These are phyloP conservation scores for Centella asiatica DNA, from an alignment of 129 eudicot species.

Conservation along the genomic window DNA sequence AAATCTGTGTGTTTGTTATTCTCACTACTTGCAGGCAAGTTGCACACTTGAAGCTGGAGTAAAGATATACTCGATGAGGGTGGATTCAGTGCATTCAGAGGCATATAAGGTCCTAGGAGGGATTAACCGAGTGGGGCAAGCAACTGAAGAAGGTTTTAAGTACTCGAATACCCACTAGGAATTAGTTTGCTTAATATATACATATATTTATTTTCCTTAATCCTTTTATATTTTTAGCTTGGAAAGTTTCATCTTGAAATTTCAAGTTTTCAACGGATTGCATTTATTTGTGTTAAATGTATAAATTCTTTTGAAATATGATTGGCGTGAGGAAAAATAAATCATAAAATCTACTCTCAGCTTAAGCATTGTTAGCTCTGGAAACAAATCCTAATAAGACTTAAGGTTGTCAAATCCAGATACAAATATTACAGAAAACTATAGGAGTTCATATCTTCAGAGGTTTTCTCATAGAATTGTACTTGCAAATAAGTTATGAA, in stretches of 20 bases:
- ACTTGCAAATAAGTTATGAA: too few species aligned
- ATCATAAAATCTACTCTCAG: background rate
- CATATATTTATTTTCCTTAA: too few species aligned
- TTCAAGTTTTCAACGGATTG: background rate
- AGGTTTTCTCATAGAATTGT: too few species aligned
- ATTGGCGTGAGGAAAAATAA: background rate
- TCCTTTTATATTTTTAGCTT: too few species aligned
- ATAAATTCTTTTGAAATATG: too few species aligned
- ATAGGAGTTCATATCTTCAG: slow-evolving; percentile 6
- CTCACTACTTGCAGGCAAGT: slow-evolving; percentile 52
- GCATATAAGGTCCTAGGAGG: slow-evolving; percentile 93
- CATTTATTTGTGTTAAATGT: background rate
- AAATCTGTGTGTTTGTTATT: too few species aligned
- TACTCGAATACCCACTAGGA: background rate
- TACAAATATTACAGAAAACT: background rate
- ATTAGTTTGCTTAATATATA: background rate
- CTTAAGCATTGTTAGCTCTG: background rate
- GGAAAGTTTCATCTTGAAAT: background rate
- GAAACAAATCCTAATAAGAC: too few species aligned
- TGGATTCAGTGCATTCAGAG: slow-evolving; percentile 86
- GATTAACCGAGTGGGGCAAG: slow-evolving; percentile 72
- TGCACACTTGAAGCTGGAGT: slow-evolving; percentile 97
- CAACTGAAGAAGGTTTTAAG: slow-evolving; percentile 59
- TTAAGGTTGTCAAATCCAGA: too few species aligned
- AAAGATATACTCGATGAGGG: slow-evolving; percentile 90